These are phyloP conservation scores for Striga hermonthica DNA, from an alignment of 305 asterid species.

Conservation along the genomic window DNA sequence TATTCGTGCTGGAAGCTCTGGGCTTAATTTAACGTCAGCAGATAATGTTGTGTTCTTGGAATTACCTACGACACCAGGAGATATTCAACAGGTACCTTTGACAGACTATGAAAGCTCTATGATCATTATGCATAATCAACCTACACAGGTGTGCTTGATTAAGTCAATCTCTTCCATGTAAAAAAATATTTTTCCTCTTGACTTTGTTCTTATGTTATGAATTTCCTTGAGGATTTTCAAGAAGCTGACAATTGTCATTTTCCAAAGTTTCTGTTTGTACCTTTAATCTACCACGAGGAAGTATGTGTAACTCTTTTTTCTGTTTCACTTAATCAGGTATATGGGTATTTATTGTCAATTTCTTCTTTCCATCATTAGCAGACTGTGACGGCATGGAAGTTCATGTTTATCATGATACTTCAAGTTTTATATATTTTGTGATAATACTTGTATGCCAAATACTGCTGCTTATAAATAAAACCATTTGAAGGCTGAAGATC, in stretches of 20 bases:
- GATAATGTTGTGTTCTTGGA: constrained; percentile 87
- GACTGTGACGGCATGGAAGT: background rate
- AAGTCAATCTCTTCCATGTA: background rate
- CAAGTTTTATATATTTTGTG: constrained; percentile 8
- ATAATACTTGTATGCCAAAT: constrained; percentile 24
- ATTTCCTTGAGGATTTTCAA: constrained; percentile 12
- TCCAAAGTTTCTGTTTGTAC: constrained; percentile 1
- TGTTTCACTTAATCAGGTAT: constrained; percentile 13
- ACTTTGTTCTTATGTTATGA: background rate
- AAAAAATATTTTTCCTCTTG: constrained; percentile 1
- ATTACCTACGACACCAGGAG: constrained; percentile 68
- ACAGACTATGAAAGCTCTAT: constrained; percentile 29
- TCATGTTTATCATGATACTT: constrained; percentile 24
- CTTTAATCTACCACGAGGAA: constrained; percentile 16
- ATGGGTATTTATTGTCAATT: constrained; percentile 5
- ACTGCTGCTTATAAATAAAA: constrained; percentile 34
- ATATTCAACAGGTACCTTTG: constrained; percentile 71
- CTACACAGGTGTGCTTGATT: constrained; percentile 2
- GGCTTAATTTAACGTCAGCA: constrained; percentile 86
- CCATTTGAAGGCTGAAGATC: constrained; percentile 79
- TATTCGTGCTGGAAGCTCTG: constrained; percentile 93
- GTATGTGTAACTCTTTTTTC: constrained; percentile 17
- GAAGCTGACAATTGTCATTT: background rate
- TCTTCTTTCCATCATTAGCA: background rate
- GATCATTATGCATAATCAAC: constrained; percentile 8